Evolutionary conservation across 2,329 filamentous ascomycete species (phyloP).

Genomic region (Stagonosporopsis cucurbitacearum): DNA sequence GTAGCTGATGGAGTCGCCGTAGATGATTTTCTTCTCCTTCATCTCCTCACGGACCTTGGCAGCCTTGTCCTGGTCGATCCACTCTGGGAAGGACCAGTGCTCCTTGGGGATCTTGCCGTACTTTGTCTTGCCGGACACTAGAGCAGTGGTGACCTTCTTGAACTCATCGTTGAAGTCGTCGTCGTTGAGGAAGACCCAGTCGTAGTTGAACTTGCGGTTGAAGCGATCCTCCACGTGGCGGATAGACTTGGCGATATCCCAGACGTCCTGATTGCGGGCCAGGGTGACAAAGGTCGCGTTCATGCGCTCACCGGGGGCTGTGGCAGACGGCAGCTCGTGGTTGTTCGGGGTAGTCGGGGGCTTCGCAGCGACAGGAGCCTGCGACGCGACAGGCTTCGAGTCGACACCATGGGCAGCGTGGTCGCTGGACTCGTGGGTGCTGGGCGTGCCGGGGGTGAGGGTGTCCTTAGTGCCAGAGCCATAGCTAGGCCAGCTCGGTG

Average conservation of each 20-base stretch:
- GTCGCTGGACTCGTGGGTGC: conserved; percentile 23
- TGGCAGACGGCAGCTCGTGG: conserved; percentile 48
- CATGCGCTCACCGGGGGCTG: conserved; percentile 74
- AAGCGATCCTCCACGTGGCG: conserved; percentile 97
- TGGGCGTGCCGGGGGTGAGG: conserved; percentile 21
- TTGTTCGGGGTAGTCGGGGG: conserved; percentile 45
- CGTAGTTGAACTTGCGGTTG: conserved; percentile 95
- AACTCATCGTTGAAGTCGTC: conserved; percentile 91
- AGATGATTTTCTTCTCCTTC: conserved; percentile 94
- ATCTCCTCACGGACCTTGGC: conserved; percentile 91
- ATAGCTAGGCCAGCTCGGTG: conserved; percentile 40
- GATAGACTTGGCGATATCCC: conserved; percentile 96
- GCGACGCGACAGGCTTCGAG: conserved; percentile 18
- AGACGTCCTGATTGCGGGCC: conserved; percentile 89
- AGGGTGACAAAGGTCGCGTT: conserved; percentile 98
- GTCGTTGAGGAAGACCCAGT: conserved; percentile 99
- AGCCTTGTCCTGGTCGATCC: conserved; percentile 95
- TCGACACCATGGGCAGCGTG: background rate
- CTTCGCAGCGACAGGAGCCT: conserved; percentile 15
- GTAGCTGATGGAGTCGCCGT: conserved; percentile 95
- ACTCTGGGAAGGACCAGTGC: conserved; percentile 96
- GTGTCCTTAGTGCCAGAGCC: conserved; percentile 25
- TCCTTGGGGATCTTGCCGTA: conserved; percentile 90
- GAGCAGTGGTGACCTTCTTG: conserved; percentile 85
- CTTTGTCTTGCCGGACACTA: conserved; percentile 90